Evolutionary conservation across 352 stramenopile genomes (phyloP).

Genomic region (Phytophthora sansomeana): DNA sequence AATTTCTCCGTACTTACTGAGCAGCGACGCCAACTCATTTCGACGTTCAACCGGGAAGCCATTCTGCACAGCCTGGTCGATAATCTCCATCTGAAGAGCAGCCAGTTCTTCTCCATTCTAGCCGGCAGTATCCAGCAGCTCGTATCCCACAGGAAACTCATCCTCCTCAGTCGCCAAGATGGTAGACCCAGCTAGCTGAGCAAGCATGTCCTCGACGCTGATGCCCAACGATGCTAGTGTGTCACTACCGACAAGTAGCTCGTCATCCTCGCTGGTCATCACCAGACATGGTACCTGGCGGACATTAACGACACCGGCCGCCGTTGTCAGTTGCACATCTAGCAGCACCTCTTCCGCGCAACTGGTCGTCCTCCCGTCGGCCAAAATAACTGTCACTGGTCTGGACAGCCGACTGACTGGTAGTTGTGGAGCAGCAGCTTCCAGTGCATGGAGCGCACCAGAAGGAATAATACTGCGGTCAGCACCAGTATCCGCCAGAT

Average conservation of each 20-base stretch:
- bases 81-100: too few relatives aligned
- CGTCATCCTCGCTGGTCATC: constrained; percentile 8
- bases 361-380: neutral
- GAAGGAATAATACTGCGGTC: constrained; percentile 4
- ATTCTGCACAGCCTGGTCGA: neutral
- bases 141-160: constrained; percentile 1
- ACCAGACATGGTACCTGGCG: neutral
- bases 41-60: neutral
- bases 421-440: too few relatives aligned
- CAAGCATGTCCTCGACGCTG: constrained; percentile 1
- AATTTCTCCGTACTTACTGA: neutral
- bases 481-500: constrained; percentile 11
- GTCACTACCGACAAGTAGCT: too few relatives aligned
- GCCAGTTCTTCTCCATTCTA: too few relatives aligned
- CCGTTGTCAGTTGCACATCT: constrained; percentile 16
- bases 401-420: neutral
- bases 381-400: constrained; percentile 7
- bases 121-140: constrained; percentile 1
- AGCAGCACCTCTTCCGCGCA: constrained; percentile 1
- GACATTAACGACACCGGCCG: too few relatives aligned
- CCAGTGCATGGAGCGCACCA: neutral
- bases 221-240: too few relatives aligned
- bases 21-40: neutral
- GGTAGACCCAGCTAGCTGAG: neutral
- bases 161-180: neutral